These are phyloP conservation scores for Pseudonectria buxi DNA, from an alignment of 2,329 filamentous ascomycete genomes.

Conservation along the genomic window DNA sequence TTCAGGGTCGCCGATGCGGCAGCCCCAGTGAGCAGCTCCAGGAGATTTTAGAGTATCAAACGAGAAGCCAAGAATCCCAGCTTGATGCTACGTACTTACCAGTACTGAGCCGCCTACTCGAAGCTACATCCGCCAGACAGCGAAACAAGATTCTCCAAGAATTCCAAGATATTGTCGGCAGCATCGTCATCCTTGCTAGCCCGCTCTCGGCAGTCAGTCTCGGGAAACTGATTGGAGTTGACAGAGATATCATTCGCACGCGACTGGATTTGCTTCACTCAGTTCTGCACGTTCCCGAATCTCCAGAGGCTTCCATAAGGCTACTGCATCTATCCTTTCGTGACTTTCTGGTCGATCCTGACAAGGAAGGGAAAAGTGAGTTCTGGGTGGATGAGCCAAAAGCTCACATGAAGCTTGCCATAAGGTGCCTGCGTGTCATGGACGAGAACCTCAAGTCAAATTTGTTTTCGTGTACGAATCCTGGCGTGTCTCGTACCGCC, in stretches of 20 bases:
- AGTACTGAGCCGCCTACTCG: slow-evolving; percentile 3
- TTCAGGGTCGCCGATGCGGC: slow-evolving; percentile 10
- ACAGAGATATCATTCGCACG: slow-evolving; percentile 8
- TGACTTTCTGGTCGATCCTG: slow-evolving; percentile 21
- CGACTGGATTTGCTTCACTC: slow-evolving; percentile 27
- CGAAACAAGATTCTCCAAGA: slow-evolving; percentile 5
- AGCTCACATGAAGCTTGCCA: slow-evolving; percentile 1
- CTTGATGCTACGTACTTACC: slow-evolving; percentile 9
- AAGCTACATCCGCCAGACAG: background rate
- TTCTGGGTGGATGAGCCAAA: slow-evolving; percentile 10
- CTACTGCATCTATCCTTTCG: slow-evolving; percentile 32
- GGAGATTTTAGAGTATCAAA: slow-evolving; percentile 13
- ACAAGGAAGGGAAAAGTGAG: too few relatives aligned
- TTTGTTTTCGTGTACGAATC: slow-evolving; percentile 8
- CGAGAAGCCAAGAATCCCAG: slow-evolving; percentile 1
- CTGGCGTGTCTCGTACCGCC: background rate
- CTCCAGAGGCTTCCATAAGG: slow-evolving; percentile 15
- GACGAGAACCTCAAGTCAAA: slow-evolving; percentile 23
- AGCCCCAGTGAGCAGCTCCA: slow-evolving; percentile 14
- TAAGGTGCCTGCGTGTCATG: slow-evolving; percentile 3
- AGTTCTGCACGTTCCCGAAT: slow-evolving; percentile 24
- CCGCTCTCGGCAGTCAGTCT: slow-evolving; percentile 26
- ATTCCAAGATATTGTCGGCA: slow-evolving; percentile 20
- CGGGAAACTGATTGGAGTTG: slow-evolving; percentile 18
- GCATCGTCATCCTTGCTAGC: slow-evolving; percentile 20